A percentile compares a stretch with the other conserved stretches of the same genome.
Conservation (phyloP, 148 eudicot genomes). For the Rhododendron simsii region DNA sequence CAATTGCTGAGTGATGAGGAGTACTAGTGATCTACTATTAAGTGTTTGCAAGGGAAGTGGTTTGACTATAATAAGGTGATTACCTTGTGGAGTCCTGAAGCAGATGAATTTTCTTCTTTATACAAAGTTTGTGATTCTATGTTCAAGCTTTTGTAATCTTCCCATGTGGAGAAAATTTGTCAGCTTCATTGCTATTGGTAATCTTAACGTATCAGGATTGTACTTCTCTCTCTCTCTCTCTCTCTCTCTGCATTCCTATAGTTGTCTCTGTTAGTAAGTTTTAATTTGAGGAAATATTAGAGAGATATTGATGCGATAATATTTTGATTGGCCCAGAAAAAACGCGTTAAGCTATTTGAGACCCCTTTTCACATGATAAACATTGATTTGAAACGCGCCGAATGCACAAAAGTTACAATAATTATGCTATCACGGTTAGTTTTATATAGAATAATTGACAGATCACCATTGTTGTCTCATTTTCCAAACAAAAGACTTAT, state of each 20-base stretch:
- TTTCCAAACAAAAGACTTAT: background rate
- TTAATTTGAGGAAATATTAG: too few species aligned
- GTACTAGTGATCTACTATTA: background rate
- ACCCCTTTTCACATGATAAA: background rate
- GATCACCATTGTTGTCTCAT: background rate
- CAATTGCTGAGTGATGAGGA: constrained; percentile 16
- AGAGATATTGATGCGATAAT: background rate
- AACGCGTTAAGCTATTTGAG: background rate
- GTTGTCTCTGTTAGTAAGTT: too few species aligned
- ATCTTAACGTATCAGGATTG: background rate
- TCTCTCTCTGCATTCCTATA: background rate
- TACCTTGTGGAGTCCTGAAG: constrained; percentile 40
- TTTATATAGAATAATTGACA: background rate
- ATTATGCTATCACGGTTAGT: background rate
- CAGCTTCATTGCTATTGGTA: constrained; percentile 38
- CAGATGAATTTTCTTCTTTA: constrained; percentile 48
- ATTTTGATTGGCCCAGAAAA: background rate
- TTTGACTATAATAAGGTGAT: constrained; percentile 12
- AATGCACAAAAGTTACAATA: background rate
- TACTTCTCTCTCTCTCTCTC: background rate
- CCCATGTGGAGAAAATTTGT: constrained; percentile 42
- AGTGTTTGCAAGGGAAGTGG: background rate
- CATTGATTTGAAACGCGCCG: background rate
- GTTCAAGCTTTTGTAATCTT: constrained; percentile 10
- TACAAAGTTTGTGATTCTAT: background rate